Conservation (phyloP, 192 early-diverging fungal species). For the Coemansia sp. region DNA sequence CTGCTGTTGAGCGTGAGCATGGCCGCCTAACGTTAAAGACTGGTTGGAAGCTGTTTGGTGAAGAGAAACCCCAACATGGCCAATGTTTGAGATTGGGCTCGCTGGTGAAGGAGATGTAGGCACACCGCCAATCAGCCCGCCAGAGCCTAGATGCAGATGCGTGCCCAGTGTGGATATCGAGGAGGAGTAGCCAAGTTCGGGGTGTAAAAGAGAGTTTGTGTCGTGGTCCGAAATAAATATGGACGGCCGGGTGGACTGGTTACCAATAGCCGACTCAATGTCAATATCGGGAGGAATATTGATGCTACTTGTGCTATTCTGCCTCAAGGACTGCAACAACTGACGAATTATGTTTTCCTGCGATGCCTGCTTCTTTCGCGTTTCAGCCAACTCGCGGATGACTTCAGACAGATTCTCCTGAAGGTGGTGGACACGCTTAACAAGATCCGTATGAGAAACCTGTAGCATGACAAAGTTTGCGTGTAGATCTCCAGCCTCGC, state of each 20-base stretch:
- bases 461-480: slow-evolving; percentile 77
- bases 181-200: slow-evolving; percentile 46
- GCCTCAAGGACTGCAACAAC: slow-evolving; percentile 59
- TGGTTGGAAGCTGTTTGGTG: slow-evolving; percentile 50
- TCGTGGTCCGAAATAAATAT: slow-evolving; percentile 57
- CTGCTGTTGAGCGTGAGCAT: slow-evolving; percentile 15
- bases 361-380: slow-evolving; percentile 64
- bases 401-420: slow-evolving; percentile 76
- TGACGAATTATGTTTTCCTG: slow-evolving; percentile 70
- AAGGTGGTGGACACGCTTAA: slow-evolving; percentile 71
- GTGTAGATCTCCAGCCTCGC: slow-evolving; percentile 76
- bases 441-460: slow-evolving; percentile 71
- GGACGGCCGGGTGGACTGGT: slow-evolving; percentile 48
- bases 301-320: slow-evolving; percentile 26
- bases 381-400: slow-evolving; percentile 72
- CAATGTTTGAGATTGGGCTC: slow-evolving; percentile 46
- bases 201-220: slow-evolving; percentile 50
- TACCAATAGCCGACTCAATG: slow-evolving; percentile 46
- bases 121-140: slow-evolving; percentile 42
- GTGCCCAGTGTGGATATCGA: slow-evolving; percentile 47
- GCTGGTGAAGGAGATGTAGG: slow-evolving; percentile 36
- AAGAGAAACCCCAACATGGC: slow-evolving; percentile 42
- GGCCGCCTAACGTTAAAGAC: slow-evolving; percentile 20
- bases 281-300: slow-evolving; percentile 45
- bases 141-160: slow-evolving; percentile 45